A percentile compares a stretch with the other conserved stretches of the same genome.
Conservation (phyloP, 768 basidiomycete species). For the Russula compacta region DNA sequence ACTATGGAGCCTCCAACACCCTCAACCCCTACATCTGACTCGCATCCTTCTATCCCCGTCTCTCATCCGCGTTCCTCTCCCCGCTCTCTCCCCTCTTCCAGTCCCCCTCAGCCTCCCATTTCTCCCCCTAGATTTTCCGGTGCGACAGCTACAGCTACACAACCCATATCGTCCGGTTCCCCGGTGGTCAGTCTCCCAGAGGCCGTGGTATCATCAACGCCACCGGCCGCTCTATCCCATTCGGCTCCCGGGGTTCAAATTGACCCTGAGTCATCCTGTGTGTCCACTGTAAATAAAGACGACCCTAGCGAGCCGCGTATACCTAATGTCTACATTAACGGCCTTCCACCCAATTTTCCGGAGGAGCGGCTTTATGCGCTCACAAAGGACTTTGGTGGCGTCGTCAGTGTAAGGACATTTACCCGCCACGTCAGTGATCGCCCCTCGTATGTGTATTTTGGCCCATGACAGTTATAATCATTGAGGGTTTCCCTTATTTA, state of each 20-base stretch:
- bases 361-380: conserved; percentile 73
- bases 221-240: conserved; percentile 7
- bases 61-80: conserved; percentile 22
- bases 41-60: conserved; percentile 19
- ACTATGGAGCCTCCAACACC: conserved; percentile 16
- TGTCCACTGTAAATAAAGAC: conserved; percentile 1
- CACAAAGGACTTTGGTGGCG: conserved; percentile 58
- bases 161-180: conserved; percentile 5
- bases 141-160: conserved; percentile 1
- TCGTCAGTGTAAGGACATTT: conserved; percentile 75
- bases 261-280: conserved; percentile 3
- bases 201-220: neutral
- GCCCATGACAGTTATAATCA: neutral
- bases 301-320: conserved; percentile 27
- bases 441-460: conserved; percentile 35
- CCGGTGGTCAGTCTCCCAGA: conserved; percentile 3
- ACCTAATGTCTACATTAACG: conserved; percentile 85
- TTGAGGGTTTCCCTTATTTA: conserved; percentile 24
- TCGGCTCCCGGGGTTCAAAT: conserved; percentile 10
- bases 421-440: conserved; percentile 74
- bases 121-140: conserved; percentile 17
- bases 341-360: conserved; percentile 72
- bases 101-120: conserved; percentile 19
- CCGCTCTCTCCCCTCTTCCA: conserved; percentile 13
- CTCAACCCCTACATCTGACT: conserved; percentile 11